Base-by-base conservation (phyloP, 352 stramenopile genomes). In the Phytophthora podocarpi region DNA sequence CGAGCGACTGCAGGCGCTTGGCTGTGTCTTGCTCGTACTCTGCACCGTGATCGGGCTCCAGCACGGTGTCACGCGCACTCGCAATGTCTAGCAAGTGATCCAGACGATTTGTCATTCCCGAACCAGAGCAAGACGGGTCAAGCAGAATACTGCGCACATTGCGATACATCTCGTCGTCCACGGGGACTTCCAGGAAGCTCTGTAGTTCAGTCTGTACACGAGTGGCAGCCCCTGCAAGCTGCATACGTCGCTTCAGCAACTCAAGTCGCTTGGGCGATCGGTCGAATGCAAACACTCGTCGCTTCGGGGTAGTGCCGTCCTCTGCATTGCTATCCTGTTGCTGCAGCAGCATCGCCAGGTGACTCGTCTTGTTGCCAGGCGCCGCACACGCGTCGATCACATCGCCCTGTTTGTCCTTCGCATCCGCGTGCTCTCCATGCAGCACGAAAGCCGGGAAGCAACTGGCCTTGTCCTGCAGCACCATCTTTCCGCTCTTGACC, bases 341-440 rank as follows among this genome's bases (percentile, higher is more conserved):
- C 84, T 90, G 75, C 43, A 99, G 40, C 18, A 98, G 73, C 56
- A 98, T 94, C 11, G 97, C 97, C 12, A 98, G 74, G 74, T 99
- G 97, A 68, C 90, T 98, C 15, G 97, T 99, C 78, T 99, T 99
- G 79, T 99, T 99, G 13, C 97, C 97, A 8, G 97, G 97, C 13
- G 97, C 97, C 5, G 97, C 96, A 67, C 97, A 99, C 5, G 97
- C 97, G 75, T 99, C 97, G 39, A 98, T 94, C 2, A 98, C 85
- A 60, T 97, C 88, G 13, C 85, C 87, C 31, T 91, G 75, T 36
- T 74, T 70, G 20, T 72, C 66, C 2, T 43, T n/a, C 0, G 53
- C 16, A 50, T 91, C 80, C 1, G 47, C 58, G 50, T 83, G 78
- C 70, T 95, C 75, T 51, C 81, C 81, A 36, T 97, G 82, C 40